A percentile compares a stretch with the other conserved stretches of the same genome.
phyloP scores from a whole-genome alignment of 768 basidiomycete species.

The Russula lepida region DNA sequence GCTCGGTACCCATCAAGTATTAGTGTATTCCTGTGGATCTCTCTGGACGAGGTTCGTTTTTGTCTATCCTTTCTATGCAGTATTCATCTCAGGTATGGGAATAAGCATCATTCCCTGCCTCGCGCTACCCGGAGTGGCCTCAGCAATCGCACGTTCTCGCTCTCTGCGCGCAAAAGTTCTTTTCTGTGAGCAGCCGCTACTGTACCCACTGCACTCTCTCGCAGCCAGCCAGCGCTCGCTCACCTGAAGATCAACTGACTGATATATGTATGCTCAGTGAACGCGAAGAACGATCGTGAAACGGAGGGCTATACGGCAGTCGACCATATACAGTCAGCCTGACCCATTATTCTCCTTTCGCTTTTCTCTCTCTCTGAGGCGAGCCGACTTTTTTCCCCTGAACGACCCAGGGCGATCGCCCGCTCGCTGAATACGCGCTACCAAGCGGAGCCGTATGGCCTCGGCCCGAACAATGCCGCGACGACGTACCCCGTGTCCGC shows the following conservation, averaged over 20 bases:
- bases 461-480: conserved; percentile 39
- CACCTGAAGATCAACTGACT: not conserved
- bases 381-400: conserved; percentile 11
- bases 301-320: conserved; percentile 77
- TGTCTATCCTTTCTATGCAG: not conserved
- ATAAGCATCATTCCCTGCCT: conserved; percentile 88
- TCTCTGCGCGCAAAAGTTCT: conserved; percentile 73
- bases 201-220: not conserved
- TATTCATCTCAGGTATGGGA: not conserved
- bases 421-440: conserved; percentile 61
- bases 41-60: conserved; percentile 78
- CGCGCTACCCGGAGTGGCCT: conserved; percentile 71
- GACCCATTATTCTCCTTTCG: conserved; percentile 8
- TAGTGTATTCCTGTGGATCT: conserved; percentile 91
- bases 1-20: conserved; percentile 49
- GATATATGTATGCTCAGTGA: conserved; percentile 44
- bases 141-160: conserved; percentile 64
- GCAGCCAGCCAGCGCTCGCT: not conserved
- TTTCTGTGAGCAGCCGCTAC: conserved; percentile 47
- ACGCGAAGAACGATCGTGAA: conserved; percentile 82
- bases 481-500: conserved; percentile 68
- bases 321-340: conserved; percentile 67
- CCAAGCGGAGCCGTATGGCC: conserved; percentile 42
- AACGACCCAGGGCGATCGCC: conserved; percentile 48
- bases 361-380: not conserved